Evolutionary conservation across 2,329 filamentous ascomycete genomes (phyloP).

Genomic region (Aureobasidium sp.): DNA sequence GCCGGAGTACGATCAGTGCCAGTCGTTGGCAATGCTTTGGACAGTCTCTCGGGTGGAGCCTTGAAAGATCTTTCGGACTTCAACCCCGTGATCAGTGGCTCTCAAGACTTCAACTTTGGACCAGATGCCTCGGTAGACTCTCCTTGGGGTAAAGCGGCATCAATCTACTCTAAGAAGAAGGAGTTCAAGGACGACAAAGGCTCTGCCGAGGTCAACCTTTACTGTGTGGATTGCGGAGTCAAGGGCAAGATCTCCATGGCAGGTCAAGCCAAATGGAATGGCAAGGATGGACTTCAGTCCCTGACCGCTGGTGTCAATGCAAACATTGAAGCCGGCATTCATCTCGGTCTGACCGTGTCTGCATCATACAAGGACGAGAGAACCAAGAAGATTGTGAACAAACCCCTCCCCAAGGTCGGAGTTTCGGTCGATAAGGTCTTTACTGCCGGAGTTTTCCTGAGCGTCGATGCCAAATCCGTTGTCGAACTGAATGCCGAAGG

Average conservation of each 20-base stretch:
- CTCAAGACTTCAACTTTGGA: neutral
- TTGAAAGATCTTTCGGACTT: neutral
- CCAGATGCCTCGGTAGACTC: neutral
- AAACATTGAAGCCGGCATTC: neutral
- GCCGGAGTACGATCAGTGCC: neutral
- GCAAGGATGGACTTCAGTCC: neutral
- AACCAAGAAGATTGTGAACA: neutral
- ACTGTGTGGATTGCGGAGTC: slow-evolving; percentile 2
- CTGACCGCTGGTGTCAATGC: neutral
- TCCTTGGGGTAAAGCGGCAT: slow-evolving; percentile 7
- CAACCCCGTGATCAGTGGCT: neutral
- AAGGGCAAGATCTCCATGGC: neutral
- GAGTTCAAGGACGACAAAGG: neutral
- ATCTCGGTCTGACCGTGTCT: neutral
- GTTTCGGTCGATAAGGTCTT: neutral
- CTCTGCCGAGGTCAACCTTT: neutral
- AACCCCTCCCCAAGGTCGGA: neutral
- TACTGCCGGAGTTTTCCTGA: neutral
- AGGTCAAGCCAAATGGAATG: slow-evolving; percentile 1
- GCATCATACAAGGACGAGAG: neutral
- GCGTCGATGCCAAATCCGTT: neutral
- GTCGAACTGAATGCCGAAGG: neutral
- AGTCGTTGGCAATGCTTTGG: neutral
- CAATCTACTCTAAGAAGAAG: neutral
- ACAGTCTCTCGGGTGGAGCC: neutral